phyloP scores from a whole-genome alignment of 2,329 filamentous ascomycete species.

The Colletotrichum caudatum region DNA sequence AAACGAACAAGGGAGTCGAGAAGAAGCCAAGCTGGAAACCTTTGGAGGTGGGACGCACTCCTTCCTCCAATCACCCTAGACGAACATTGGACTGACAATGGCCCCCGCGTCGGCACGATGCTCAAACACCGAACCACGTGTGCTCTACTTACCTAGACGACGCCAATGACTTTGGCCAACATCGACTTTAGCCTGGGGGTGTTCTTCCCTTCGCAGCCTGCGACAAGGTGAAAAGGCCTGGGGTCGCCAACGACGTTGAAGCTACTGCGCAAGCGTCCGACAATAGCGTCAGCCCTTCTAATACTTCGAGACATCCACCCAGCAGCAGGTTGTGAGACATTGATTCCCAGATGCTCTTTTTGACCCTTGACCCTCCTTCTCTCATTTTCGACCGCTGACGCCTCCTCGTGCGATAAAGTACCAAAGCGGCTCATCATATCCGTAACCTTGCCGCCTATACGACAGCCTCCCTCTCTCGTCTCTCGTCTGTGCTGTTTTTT shows the following conservation, averaged over 20 bases:
- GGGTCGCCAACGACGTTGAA: slow-evolving; percentile 37
- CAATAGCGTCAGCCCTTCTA: slow-evolving; percentile 37
- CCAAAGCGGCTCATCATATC: background rate
- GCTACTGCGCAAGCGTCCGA: slow-evolving; percentile 39
- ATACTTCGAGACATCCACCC: slow-evolving; percentile 35
- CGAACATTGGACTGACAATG: background rate
- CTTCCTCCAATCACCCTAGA: background rate
- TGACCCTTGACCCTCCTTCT: background rate
- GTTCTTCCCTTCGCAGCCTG: slow-evolving; percentile 17
- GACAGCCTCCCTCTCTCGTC: background rate
- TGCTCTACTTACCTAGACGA: background rate
- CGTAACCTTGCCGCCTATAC: background rate
- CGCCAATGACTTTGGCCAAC: slow-evolving; percentile 11
- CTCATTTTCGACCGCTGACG: slow-evolving; percentile 4
- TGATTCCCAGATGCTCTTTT: slow-evolving; percentile 11
- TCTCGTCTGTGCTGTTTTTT: background rate
- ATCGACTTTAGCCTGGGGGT: slow-evolving; percentile 4
- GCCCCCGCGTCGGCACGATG: slow-evolving; percentile 5
- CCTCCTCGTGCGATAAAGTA: background rate
- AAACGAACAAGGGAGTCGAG: background rate
- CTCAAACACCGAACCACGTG: slow-evolving; percentile 10
- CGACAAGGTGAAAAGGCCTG: slow-evolving; percentile 5
- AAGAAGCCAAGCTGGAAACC: background rate
- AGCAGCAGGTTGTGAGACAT: slow-evolving; percentile 26
- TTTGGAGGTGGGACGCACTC: background rate